These are phyloP conservation scores for Turritis glabra DNA, from an alignment of 345 rosid species.

Conservation along the genomic window DNA sequence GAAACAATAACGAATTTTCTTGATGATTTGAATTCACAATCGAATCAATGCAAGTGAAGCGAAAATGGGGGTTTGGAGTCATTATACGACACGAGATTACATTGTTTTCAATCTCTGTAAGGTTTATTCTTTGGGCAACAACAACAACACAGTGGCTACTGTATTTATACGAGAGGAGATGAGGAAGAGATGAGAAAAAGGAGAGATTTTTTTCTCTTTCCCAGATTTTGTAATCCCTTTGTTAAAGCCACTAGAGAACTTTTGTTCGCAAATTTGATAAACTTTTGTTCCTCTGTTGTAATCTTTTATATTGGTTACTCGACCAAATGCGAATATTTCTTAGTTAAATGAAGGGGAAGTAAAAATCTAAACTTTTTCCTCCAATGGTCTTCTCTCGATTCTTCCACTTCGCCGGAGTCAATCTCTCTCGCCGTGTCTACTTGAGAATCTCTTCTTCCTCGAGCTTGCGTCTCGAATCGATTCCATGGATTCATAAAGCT, in stretches of 20 bases:
- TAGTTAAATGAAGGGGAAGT: neutral
- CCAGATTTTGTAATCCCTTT: conserved; percentile 30
- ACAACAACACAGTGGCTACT: conserved; percentile 28
- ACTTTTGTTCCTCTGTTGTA: conserved; percentile 16
- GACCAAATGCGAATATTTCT: neutral
- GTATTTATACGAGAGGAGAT: conserved; percentile 40
- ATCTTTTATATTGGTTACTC: neutral
- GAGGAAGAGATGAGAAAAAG: conserved; percentile 2
- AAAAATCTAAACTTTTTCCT: neutral
- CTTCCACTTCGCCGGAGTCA: conserved; percentile 17
- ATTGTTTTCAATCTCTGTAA: conserved; percentile 45
- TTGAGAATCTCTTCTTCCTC: neutral
- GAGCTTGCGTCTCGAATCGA: conserved; percentile 19
- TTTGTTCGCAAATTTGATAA: conserved; percentile 13
- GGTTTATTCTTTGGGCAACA: conserved; percentile 42
- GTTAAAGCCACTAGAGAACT: neutral
- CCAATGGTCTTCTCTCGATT: conserved; percentile 44
- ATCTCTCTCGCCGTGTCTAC: conserved; percentile 6
- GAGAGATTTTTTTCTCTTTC: conserved; percentile 29
- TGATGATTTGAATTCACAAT: conserved; percentile 65
- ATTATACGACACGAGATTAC: conserved; percentile 28
- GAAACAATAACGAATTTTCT: conserved; percentile 67
- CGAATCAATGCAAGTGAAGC: conserved; percentile 85
- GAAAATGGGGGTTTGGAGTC: conserved; percentile 28
- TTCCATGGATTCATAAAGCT: conserved; percentile 23